Conservation (phyloP, 1,284 basidiomycete species). For the Ceratorhiza oryzae-sativae region DNA sequence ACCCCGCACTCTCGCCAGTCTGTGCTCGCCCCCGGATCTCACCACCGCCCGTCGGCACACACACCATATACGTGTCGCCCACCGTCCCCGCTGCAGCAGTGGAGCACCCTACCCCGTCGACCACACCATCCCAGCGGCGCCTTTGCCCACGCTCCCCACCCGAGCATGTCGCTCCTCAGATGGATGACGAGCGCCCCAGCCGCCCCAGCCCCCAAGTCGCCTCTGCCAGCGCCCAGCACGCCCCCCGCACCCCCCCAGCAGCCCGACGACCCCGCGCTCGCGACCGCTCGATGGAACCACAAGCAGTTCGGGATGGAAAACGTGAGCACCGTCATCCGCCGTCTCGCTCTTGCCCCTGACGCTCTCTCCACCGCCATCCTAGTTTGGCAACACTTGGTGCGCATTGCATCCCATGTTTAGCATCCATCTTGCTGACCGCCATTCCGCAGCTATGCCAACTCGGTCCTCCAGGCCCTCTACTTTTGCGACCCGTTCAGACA, state of each 20-base stretch:
- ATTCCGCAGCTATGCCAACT: conserved; percentile 87
- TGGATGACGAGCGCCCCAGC: conserved; percentile 6
- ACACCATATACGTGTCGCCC: neutral
- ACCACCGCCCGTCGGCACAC: neutral
- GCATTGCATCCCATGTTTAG: conserved; percentile 44
- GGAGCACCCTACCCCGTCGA: neutral
- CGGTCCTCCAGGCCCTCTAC: conserved; percentile 95
- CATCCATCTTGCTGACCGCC: neutral
- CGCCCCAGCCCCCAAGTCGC: neutral
- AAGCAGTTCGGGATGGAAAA: conserved; percentile 94
- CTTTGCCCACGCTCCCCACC: neutral
- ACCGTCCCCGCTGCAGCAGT: conserved; percentile 3
- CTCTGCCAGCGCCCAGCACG: neutral
- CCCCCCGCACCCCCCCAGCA: conserved; percentile 2
- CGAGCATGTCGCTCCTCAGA: conserved; percentile 35
- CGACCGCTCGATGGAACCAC: conserved; percentile 54
- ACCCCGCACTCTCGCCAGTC: conserved; percentile 7
- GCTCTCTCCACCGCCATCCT: conserved; percentile 32
- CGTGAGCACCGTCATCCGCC: conserved; percentile 64
- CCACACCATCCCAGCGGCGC: conserved; percentile 6
- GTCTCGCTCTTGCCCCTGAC: conserved; percentile 16
- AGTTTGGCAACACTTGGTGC: conserved; percentile 87
- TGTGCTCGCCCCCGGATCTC: conserved; percentile 10
- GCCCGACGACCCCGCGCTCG: conserved; percentile 30
- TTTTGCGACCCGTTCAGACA: conserved; percentile 83